These are phyloP conservation scores for Lablab purpureus DNA, from an alignment of 306 rosid species.

Conservation along the genomic window DNA sequence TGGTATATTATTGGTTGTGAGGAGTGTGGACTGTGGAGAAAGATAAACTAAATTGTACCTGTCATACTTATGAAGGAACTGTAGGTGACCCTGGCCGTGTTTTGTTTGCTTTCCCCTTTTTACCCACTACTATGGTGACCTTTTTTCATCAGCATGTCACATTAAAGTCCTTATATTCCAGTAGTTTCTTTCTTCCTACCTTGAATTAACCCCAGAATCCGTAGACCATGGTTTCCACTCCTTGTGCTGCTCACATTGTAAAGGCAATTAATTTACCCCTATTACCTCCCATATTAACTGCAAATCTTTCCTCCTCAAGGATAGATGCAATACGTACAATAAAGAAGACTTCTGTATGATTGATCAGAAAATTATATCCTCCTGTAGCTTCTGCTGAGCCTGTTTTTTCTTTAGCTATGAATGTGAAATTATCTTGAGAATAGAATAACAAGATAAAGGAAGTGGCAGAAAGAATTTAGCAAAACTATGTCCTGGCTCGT, in stretches of 20 bases:
- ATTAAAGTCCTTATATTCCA: not conserved
- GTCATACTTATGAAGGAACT: constrained; percentile 20
- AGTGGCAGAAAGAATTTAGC: not conserved
- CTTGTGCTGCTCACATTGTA: constrained; percentile 4
- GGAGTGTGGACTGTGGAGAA: constrained; percentile 3
- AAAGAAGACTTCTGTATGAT: not conserved
- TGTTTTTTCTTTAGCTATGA: not conserved
- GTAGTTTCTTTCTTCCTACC: constrained; percentile 6
- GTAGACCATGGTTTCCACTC: not conserved
- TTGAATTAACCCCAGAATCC: not conserved
- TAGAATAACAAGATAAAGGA: not conserved
- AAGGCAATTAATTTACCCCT: not conserved
- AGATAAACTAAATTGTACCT: constrained; percentile 28
- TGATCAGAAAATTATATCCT: not conserved
- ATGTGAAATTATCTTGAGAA: constrained; percentile 13
- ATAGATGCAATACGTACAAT: constrained; percentile 8
- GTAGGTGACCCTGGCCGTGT: constrained; percentile 1
- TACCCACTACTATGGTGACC: not conserved
- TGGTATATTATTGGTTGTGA: constrained; percentile 4
- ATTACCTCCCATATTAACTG: not conserved
- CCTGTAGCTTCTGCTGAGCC: not conserved
- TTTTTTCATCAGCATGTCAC: constrained; percentile 24
- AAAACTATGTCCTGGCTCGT: not conserved
- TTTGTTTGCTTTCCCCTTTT: constrained; percentile 16
- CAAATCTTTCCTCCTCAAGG: not conserved